phyloP scores from a whole-genome alignment of 768 basidiomycete genomes.

The Boletellus emodensis region DNA sequence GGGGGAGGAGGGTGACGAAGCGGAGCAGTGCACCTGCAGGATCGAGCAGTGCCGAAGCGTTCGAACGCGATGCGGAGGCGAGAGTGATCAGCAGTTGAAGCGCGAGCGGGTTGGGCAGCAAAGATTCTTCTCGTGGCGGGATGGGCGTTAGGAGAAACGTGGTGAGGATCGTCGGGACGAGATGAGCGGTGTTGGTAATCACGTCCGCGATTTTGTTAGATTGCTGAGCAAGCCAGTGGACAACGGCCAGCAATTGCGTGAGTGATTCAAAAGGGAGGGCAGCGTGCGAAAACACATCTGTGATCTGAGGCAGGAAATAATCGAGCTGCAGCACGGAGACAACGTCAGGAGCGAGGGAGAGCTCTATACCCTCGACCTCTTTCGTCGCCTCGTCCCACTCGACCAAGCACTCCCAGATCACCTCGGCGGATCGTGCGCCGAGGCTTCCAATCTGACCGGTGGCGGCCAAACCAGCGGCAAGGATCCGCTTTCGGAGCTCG shows the following conservation, averaged over 20 bases:
- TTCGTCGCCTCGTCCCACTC: slow-evolving; percentile 46
- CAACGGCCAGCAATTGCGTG: slow-evolving; percentile 52
- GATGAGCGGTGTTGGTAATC: slow-evolving; percentile 48
- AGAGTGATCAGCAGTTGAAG: slow-evolving; percentile 56
- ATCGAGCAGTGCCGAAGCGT: slow-evolving; percentile 54
- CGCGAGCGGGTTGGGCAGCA: slow-evolving; percentile 43
- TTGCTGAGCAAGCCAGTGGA: slow-evolving; percentile 59
- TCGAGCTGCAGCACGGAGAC: slow-evolving; percentile 29
- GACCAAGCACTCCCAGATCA: slow-evolving; percentile 71
- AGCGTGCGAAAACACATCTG: slow-evolving; percentile 36
- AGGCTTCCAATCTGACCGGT: slow-evolving; percentile 62
- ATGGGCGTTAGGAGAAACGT: slow-evolving; percentile 57
- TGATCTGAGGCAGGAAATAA: slow-evolving; percentile 50
- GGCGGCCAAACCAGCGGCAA: slow-evolving; percentile 65
- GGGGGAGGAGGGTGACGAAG: slow-evolving; percentile 60
- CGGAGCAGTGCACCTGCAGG: slow-evolving; percentile 65
- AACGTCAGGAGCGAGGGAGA: slow-evolving; percentile 15
- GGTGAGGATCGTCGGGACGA: slow-evolving; percentile 50
- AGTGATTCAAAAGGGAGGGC: slow-evolving; percentile 48
- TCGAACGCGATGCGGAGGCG: slow-evolving; percentile 61
- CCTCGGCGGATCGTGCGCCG: slow-evolving; percentile 63
- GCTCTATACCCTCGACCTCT: slow-evolving; percentile 44
- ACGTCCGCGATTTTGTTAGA: slow-evolving; percentile 48
- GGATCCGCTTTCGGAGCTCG: slow-evolving; percentile 54
- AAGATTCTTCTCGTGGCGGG: slow-evolving; percentile 32